Evolutionary conservation across 306 rosid species (phyloP).

Genomic region (Prunus davidiana): DNA sequence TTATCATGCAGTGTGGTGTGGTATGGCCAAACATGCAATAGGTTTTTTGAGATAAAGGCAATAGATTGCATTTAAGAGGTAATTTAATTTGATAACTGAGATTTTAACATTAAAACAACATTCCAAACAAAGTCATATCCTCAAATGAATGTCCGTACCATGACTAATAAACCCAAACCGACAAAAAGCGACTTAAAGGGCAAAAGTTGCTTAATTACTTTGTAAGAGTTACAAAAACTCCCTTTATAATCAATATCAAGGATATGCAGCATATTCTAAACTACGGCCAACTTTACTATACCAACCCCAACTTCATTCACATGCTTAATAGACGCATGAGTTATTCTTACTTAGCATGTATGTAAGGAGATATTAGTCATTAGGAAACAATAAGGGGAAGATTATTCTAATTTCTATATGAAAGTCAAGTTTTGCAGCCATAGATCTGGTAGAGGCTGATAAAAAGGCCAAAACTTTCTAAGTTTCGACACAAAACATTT

Average conservation of each 20-base stretch:
- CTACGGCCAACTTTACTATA: background rate
- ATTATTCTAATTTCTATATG: background rate
- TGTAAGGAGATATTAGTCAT: slow-evolving; percentile 18
- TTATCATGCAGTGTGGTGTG: background rate
- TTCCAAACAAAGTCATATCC: background rate
- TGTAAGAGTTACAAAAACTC: background rate
- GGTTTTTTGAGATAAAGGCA: too few relatives aligned
- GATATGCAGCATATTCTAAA: background rate
- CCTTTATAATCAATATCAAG: background rate
- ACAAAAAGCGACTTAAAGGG: slow-evolving; percentile 20
- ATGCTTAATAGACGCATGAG: background rate
- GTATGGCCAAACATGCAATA: background rate
- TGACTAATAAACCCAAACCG: background rate
- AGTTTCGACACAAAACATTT: background rate
- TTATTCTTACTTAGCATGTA: background rate
- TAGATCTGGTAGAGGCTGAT: slow-evolving; percentile 9
- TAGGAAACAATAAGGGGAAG: background rate
- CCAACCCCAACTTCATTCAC: background rate
- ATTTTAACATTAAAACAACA: slow-evolving; percentile 1
- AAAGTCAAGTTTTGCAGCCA: background rate
- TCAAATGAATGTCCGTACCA: background rate
- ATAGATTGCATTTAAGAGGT: too few relatives aligned
- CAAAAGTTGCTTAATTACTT: background rate
- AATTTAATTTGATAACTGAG: slow-evolving; percentile 2
- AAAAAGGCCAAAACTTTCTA: background rate